phyloP scores from a whole-genome alignment of 148 eudicot genomes.

The Camellia lanceoleosa region DNA sequence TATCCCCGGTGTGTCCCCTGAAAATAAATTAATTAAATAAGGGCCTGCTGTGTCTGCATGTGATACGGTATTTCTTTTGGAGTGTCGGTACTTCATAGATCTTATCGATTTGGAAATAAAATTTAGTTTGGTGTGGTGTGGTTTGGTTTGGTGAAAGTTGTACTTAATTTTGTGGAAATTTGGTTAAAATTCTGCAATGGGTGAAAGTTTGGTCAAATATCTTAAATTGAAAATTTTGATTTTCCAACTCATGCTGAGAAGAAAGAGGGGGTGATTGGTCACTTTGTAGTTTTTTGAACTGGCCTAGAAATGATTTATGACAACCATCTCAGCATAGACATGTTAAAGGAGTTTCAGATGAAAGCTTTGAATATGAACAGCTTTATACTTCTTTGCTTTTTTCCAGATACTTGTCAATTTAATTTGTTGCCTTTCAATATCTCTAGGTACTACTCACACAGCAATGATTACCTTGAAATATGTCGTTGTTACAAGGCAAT shows the following conservation, averaged over 20 bases:
- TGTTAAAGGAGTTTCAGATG: neutral
- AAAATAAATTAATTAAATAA: too few species aligned
- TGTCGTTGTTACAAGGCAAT: constrained; percentile 78
- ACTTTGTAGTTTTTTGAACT: neutral
- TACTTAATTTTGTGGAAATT: neutral
- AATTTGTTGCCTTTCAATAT: neutral
- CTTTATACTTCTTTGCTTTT: neutral
- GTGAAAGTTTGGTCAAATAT: neutral
- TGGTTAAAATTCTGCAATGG: neutral
- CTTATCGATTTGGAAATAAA: too few species aligned
- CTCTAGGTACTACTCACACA: constrained; percentile 57
- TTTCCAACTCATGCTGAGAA: neutral
- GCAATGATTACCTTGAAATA: constrained; percentile 75
- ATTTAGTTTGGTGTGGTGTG: too few species aligned
- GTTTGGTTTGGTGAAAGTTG: neutral
- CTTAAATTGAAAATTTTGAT: neutral
- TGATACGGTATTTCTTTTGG: too few species aligned
- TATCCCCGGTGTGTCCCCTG: too few species aligned
- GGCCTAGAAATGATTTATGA: neutral
- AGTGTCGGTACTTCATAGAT: too few species aligned
- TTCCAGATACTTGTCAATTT: neutral
- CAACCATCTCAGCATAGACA: neutral
- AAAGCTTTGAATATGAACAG: neutral
- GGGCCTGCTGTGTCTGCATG: too few species aligned
- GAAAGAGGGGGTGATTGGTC: neutral